phyloP scores from a whole-genome alignment of 768 basidiomycete species.

The Suillus hirtellus region DNA sequence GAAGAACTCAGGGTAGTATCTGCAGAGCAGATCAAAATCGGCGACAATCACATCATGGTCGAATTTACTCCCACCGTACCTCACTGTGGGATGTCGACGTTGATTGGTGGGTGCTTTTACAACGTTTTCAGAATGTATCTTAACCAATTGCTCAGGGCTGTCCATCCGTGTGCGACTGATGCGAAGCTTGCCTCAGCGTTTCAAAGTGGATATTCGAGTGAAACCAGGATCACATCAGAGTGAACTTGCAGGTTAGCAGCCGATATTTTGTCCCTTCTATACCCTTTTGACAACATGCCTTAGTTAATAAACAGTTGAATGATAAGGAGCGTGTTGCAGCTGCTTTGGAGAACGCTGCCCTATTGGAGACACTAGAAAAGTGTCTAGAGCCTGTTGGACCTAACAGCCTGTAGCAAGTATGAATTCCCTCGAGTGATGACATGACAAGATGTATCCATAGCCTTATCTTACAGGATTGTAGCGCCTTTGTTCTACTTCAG shows the following conservation, averaged over 20 bases:
- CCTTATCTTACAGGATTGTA: slow-evolving; percentile 6
- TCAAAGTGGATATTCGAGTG: slow-evolving; percentile 91
- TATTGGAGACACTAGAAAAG: slow-evolving; percentile 86
- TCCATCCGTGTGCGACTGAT: slow-evolving; percentile 92
- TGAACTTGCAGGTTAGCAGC: slow-evolving; percentile 73
- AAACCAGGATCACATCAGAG: slow-evolving; percentile 97
- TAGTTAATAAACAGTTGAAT: slow-evolving; percentile 98
- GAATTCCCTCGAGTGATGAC: neutral
- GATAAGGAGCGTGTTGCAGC: slow-evolving; percentile 99
- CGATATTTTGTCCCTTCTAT: slow-evolving; percentile 9
- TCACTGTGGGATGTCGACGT: slow-evolving; percentile 95
- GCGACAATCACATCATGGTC: slow-evolving; percentile 69
- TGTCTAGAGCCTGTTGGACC: slow-evolving; percentile 49
- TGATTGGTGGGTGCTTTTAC: slow-evolving; percentile 68
- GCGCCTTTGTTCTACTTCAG: slow-evolving; percentile 5
- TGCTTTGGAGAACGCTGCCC: slow-evolving; percentile 87
- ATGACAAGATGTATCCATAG: slow-evolving; percentile 10
- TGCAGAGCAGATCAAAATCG: slow-evolving; percentile 73
- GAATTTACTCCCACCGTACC: slow-evolving; percentile 98
- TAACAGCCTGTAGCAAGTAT: slow-evolving; percentile 3
- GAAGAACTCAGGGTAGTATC: slow-evolving; percentile 97
- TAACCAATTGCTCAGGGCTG: slow-evolving; percentile 57
- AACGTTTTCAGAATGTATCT: neutral
- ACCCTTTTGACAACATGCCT: neutral
- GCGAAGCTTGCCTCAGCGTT: slow-evolving; percentile 86